A percentile compares a stretch with the other conserved stretches of the same genome.
phyloP scores from a whole-genome alignment of 225 moss, liverwort and hornwort genomes.

The Bryoerythrophyllum caledonicum region DNA sequence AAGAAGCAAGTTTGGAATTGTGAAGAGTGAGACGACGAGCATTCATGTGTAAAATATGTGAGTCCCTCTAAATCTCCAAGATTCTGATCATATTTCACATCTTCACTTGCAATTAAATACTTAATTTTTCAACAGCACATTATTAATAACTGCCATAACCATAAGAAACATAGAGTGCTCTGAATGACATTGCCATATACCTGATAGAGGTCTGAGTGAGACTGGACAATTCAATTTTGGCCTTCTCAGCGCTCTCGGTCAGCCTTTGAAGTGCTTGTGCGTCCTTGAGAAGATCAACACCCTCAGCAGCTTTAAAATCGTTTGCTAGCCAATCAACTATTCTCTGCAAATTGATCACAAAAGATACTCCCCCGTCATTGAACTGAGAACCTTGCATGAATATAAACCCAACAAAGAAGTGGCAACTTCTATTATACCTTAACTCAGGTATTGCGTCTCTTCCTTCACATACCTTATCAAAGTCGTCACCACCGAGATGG shows the following conservation, averaged over 20 bases:
- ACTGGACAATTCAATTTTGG: constrained; percentile 86
- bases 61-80: not conserved
- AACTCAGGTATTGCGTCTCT: not conserved
- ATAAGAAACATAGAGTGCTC: not conserved
- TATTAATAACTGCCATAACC: not conserved
- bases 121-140: not conserved
- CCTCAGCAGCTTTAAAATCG: constrained; percentile 78
- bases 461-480: constrained; percentile 74
- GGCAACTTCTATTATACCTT: not conserved
- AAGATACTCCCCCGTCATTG: not conserved
- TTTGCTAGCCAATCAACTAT: constrained; percentile 85
- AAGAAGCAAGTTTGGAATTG: not conserved
- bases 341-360: constrained; percentile 54
- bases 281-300: constrained; percentile 81
- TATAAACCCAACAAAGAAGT: not conserved
- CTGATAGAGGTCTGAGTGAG: constrained; percentile 82
- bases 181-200: constrained; percentile 30
- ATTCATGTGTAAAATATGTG: not conserved
- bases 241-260: constrained; percentile 86
- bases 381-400: not conserved
- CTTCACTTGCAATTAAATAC: not conserved
- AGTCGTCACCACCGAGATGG: constrained; percentile 94
- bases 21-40: not conserved
- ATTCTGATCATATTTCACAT: not conserved
- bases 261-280: constrained; percentile 87